phyloP scores from a whole-genome alignment of 1,139 yeast species.

The Taphrina betulina region DNA sequence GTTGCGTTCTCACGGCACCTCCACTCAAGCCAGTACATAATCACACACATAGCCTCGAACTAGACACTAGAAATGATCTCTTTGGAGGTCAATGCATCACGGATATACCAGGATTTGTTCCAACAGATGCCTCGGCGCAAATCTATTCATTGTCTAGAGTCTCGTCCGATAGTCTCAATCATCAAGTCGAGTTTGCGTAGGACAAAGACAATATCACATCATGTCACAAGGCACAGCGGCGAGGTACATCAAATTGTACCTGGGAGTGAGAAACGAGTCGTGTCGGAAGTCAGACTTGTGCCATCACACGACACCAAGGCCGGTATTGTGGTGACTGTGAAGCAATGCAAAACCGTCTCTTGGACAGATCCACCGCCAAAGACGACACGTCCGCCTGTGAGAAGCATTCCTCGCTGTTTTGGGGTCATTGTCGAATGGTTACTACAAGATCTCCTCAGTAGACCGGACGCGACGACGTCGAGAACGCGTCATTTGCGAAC shows the following conservation, averaged over 20 bases:
- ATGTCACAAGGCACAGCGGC: not conserved
- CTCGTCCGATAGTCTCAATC: not conserved
- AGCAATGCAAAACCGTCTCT: not conserved
- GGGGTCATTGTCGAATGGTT: not conserved
- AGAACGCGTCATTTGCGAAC: conserved; percentile 7
- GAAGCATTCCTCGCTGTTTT: conserved; percentile 8
- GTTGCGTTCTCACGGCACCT: no score
- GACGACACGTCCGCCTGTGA: not conserved
- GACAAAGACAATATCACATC: not conserved
- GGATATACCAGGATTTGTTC: conserved; percentile 13
- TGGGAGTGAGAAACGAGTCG: not conserved
- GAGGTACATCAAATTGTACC: not conserved
- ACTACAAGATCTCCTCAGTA: not conserved
- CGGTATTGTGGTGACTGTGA: not conserved
- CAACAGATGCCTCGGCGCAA: conserved; percentile 8
- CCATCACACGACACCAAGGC: conserved; percentile 1
- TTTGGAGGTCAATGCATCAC: conserved; percentile 2
- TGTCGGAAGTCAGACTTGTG: not conserved
- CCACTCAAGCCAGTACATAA: no score
- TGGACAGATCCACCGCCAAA: not conserved
- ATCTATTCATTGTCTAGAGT: not conserved
- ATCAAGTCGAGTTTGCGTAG: no score
- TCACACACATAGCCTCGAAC: no score
- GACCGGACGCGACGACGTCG: not conserved
- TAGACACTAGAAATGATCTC: no score